Conservation (phyloP, 257 asterid species). For the Cinchona pubescens region DNA sequence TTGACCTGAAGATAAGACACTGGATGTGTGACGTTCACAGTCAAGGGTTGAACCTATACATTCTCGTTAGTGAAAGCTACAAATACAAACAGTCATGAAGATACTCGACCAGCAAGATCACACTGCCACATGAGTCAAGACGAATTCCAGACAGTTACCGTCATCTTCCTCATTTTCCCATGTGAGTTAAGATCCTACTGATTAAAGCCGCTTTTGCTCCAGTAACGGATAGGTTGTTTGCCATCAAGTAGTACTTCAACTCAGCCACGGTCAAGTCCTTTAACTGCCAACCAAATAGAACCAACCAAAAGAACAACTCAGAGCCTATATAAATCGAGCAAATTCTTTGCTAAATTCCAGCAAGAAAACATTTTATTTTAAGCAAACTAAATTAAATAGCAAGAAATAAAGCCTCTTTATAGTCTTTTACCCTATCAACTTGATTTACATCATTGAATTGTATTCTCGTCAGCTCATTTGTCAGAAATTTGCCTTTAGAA, state of each 20-base stretch:
- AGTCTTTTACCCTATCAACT: neutral
- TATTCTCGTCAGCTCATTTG: neutral
- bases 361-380: neutral
- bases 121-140: neutral
- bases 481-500: neutral
- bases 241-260: constrained; percentile 65
- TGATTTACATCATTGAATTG: neutral
- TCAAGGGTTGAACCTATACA: neutral
- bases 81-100: neutral
- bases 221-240: constrained; percentile 52
- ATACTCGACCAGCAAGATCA: neutral
- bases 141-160: neutral
- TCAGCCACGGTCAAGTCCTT: constrained; percentile 77
- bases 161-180: constrained; percentile 54
- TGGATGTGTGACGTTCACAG: neutral
- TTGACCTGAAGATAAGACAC: neutral
- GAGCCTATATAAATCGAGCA: neutral
- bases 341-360: neutral
- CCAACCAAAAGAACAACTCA: neutral
- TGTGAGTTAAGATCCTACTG: constrained; percentile 76
- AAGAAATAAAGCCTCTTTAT: neutral
- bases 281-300: constrained; percentile 48
- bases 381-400: neutral
- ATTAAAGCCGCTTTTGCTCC: constrained; percentile 78
- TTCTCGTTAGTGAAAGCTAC: neutral